These are phyloP conservation scores for Hymenoscyphus linearis DNA, from an alignment of 2,329 filamentous ascomycete species.

Conservation along the genomic window DNA sequence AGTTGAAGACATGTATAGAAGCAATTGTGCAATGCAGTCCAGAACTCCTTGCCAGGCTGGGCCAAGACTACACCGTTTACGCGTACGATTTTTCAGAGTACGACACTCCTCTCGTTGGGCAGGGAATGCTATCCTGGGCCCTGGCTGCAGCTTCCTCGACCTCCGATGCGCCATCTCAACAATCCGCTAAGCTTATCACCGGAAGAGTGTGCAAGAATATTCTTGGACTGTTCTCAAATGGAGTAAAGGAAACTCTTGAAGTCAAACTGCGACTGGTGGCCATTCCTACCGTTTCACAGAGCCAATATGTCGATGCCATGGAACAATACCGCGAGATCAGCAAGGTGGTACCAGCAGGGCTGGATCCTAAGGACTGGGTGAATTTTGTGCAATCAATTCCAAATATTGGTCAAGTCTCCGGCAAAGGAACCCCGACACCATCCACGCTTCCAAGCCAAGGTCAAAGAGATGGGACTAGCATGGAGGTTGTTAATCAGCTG, in stretches of 20 bases:
- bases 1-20: slow-evolving; percentile 80
- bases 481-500: slow-evolving; percentile 37
- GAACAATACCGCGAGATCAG: slow-evolving; percentile 55
- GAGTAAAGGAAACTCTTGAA: slow-evolving; percentile 82
- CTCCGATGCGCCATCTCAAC: slow-evolving; percentile 48
- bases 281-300: slow-evolving; percentile 54
- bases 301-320: slow-evolving; percentile 55
- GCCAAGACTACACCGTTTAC: slow-evolving; percentile 88
- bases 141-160: slow-evolving; percentile 53
- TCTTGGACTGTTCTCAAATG: slow-evolving; percentile 76
- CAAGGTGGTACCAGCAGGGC: slow-evolving; percentile 50
- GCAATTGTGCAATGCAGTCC: slow-evolving; percentile 76
- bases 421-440: slow-evolving; percentile 16
- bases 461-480: slow-evolving; percentile 26
- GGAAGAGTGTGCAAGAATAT: slow-evolving; percentile 86
- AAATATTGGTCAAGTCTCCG: slow-evolving; percentile 36
- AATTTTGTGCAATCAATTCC: slow-evolving; percentile 70
- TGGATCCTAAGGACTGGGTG: slow-evolving; percentile 73
- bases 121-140: slow-evolving; percentile 88
- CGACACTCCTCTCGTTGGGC: slow-evolving; percentile 86
- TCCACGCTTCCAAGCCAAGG: slow-evolving; percentile 8
- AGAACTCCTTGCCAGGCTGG: slow-evolving; percentile 69
- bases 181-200: slow-evolving; percentile 70
- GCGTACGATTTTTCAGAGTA: slow-evolving; percentile 95
- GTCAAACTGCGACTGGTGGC: slow-evolving; percentile 84